A percentile compares a stretch with the other conserved stretches of the same genome.
Conservation (phyloP, 2,329 filamentous ascomycete genomes). For the Aspergillus pseudonomiae region DNA sequence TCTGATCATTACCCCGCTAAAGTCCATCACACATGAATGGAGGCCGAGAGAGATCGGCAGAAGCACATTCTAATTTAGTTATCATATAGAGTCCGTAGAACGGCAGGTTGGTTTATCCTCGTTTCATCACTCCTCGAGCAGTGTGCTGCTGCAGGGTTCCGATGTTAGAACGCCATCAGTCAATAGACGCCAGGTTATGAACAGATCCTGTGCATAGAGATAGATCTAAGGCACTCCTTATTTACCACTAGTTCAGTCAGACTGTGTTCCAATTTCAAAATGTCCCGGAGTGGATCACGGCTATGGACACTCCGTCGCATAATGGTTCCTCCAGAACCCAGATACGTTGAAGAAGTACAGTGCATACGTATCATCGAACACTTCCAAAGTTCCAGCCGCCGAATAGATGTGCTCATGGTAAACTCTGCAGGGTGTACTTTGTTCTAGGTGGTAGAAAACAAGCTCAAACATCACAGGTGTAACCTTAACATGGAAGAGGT, state of each 20-base stretch:
- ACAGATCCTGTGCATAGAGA: background rate
- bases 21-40: background rate
- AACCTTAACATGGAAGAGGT: background rate
- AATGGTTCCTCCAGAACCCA: background rate
- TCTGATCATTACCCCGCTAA: background rate
- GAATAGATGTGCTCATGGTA: background rate
- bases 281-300: background rate
- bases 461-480: slow-evolving; percentile 2
- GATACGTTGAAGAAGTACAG: background rate
- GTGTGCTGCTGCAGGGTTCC: background rate
- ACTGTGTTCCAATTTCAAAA: background rate
- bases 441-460: background rate
- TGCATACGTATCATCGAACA: background rate
- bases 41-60: background rate
- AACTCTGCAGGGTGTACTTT: background rate
- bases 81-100: background rate
- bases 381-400: background rate
- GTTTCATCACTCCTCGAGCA: background rate
- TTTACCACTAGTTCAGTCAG: background rate
- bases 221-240: background rate
- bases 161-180: background rate
- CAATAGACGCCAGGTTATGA: background rate
- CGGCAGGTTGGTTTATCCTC: background rate
- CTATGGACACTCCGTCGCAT: background rate
- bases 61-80: background rate